A percentile compares a stretch with the other conserved stretches of the same genome.
Conservation (phyloP, 2,329 filamentous ascomycete genomes). For the Hypoxylon sp. region DNA sequence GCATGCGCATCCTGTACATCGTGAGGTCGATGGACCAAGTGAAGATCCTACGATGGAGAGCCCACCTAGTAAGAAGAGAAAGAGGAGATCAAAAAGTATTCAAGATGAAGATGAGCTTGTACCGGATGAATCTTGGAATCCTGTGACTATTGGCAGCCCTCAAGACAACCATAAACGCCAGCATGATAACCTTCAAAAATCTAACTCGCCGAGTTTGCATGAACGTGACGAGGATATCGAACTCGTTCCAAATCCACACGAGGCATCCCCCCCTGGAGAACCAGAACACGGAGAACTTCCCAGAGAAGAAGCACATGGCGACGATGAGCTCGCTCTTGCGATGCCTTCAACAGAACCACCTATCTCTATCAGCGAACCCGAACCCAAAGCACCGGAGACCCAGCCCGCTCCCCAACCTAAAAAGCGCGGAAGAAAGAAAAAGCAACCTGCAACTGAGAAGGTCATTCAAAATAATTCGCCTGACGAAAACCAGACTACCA, state of each 20-base stretch:
- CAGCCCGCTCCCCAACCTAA: constrained; percentile 42
- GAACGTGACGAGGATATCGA: constrained; percentile 29
- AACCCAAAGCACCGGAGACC: constrained; percentile 24
- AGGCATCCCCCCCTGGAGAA: not conserved
- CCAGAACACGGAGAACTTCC: constrained; percentile 5
- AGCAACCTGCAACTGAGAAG: constrained; percentile 41
- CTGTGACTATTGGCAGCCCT: constrained; percentile 27
- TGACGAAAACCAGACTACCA: constrained; percentile 8
- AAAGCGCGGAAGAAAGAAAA: constrained; percentile 53
- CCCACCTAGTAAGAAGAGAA: constrained; percentile 39
- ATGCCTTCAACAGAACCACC: constrained; percentile 25
- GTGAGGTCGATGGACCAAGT: constrained; percentile 10
- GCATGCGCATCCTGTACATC: constrained; percentile 21
- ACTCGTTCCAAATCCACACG: constrained; percentile 25
- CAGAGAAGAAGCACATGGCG: not conserved
- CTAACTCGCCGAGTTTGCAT: constrained; percentile 22
- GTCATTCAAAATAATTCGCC: constrained; percentile 11
- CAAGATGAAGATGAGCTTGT: constrained; percentile 51
- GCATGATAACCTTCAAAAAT: constrained; percentile 39
- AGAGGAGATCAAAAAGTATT: constrained; percentile 31
- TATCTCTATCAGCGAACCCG: constrained; percentile 5
- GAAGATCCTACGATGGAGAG: constrained; percentile 11
- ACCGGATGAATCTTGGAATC: constrained; percentile 40
- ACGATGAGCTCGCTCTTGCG: constrained; percentile 16
- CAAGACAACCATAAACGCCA: constrained; percentile 43